These are phyloP conservation scores for Clathrus columnatus DNA, from an alignment of 768 basidiomycete species.

Conservation along the genomic window DNA sequence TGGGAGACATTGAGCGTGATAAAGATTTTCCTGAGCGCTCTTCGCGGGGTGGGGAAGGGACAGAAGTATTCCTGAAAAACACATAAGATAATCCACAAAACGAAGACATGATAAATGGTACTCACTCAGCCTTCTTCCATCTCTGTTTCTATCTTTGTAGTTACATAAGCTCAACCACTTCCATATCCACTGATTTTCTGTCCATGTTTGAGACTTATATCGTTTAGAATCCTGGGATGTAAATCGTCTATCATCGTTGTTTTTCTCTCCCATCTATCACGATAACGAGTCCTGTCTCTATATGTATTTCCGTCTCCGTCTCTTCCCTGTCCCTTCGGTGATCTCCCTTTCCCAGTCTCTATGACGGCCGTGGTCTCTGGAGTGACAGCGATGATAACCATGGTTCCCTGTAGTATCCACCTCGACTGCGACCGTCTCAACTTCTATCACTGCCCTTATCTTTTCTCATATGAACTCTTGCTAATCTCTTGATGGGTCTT, in stretches of 20 bases:
- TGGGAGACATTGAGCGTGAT: constrained; percentile 5
- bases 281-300: neutral
- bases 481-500: constrained; percentile 3
- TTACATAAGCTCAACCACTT: neutral
- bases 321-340: neutral
- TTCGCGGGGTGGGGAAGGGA: constrained; percentile 21
- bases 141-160: constrained; percentile 39
- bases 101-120: constrained; percentile 28
- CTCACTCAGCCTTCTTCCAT: constrained; percentile 94
- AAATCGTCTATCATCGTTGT: neutral
- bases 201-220: constrained; percentile 3
- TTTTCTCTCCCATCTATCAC: constrained; percentile 4
- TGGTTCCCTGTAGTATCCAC: constrained; percentile 4
- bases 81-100: constrained; percentile 13
- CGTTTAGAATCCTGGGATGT: too few relatives aligned
- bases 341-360: constrained; percentile 1
- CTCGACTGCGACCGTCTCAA: neutral
- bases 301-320: neutral
- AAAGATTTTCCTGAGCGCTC: constrained; percentile 19
- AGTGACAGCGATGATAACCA: constrained; percentile 1
- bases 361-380: neutral
- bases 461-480: constrained; percentile 5
- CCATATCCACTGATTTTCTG: neutral
- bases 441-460: constrained; percentile 1
- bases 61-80: constrained; percentile 55